Conservation (phyloP, 306 rosid genomes). For the Pterocarpus santalinus region DNA sequence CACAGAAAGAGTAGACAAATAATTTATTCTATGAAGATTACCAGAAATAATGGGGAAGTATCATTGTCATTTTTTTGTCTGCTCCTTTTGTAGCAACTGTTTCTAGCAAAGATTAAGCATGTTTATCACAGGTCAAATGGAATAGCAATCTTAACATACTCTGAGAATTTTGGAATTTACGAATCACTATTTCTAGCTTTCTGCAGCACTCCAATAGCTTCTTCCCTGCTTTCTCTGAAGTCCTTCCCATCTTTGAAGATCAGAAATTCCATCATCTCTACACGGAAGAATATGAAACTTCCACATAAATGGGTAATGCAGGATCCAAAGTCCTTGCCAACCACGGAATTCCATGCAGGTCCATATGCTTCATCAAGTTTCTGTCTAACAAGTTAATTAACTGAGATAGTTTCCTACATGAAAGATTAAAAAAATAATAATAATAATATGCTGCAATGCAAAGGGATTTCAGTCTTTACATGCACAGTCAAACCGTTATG, state of each 20-base stretch:
- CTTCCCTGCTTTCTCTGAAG: constrained; percentile 59
- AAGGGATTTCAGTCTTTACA: constrained; percentile 2
- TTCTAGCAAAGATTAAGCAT: neutral
- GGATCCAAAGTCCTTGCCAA: constrained; percentile 79
- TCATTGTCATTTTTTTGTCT: neutral
- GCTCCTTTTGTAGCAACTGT: neutral
- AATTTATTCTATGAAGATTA: constrained; percentile 1
- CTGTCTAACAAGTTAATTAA: constrained; percentile 43
- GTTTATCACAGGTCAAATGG: constrained; percentile 10
- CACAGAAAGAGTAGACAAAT: neutral
- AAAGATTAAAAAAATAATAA: constrained; percentile 9
- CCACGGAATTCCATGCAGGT: constrained; percentile 76
- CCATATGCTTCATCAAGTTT: constrained; percentile 74
- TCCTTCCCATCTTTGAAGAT: constrained; percentile 75
- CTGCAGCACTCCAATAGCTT: constrained; percentile 60
- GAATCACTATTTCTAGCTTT: constrained; percentile 35
- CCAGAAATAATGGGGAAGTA: constrained; percentile 12
- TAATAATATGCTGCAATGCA: neutral
- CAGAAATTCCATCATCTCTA: constrained; percentile 75
- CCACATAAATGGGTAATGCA: constrained; percentile 71
- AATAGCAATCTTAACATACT: constrained; percentile 21
- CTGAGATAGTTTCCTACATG: constrained; percentile 13
- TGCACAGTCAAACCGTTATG: neutral
- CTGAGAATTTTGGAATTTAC: constrained; percentile 21
- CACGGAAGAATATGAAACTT: constrained; percentile 72